Percentiles rank a stretch among this genome's conserved stretches.
These are phyloP conservation scores for Mallotus repandus DNA, from an alignment of 441 rosid genomes.

Conservation along the genomic window DNA sequence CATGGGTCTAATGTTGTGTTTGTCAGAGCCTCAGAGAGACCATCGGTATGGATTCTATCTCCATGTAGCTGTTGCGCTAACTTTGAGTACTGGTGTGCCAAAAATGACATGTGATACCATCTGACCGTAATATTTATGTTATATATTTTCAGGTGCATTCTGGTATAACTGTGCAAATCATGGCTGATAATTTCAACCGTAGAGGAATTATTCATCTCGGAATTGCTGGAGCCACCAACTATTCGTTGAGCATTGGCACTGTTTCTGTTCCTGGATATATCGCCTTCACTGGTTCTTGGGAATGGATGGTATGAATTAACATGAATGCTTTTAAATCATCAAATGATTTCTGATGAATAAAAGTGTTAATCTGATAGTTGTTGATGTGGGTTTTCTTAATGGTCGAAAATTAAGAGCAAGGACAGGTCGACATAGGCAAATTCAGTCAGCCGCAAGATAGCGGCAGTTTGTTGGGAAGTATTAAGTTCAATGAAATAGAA, in stretches of 20 bases:
- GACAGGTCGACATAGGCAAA: neutral
- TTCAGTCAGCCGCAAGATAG: conserved; percentile 7
- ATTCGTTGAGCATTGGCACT: neutral
- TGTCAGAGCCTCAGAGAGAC: neutral
- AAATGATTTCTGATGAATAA: no score
- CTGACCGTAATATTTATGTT: no score
- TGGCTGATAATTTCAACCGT: neutral
- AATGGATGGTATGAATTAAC: conserved; percentile 1
- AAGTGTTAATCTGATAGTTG: no score
- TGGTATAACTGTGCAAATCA: neutral
- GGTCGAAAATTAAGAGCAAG: neutral
- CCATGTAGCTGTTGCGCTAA: no score
- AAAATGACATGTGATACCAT: neutral
- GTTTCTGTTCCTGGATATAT: neutral
- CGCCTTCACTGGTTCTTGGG: neutral
- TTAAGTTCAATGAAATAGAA: neutral
- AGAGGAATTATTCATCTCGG: neutral
- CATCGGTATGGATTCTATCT: neutral
- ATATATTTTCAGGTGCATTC: neutral
- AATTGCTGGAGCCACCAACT: conserved; percentile 5
- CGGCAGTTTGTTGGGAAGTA: conserved; percentile 10
- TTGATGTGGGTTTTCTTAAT: neutral
- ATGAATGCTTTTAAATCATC: no score
- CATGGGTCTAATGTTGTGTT: neutral
- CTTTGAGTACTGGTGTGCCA: no score